Conservation (phyloP, 2,329 filamentous ascomycete genomes). For the Colletotrichum plurivorum region DNA sequence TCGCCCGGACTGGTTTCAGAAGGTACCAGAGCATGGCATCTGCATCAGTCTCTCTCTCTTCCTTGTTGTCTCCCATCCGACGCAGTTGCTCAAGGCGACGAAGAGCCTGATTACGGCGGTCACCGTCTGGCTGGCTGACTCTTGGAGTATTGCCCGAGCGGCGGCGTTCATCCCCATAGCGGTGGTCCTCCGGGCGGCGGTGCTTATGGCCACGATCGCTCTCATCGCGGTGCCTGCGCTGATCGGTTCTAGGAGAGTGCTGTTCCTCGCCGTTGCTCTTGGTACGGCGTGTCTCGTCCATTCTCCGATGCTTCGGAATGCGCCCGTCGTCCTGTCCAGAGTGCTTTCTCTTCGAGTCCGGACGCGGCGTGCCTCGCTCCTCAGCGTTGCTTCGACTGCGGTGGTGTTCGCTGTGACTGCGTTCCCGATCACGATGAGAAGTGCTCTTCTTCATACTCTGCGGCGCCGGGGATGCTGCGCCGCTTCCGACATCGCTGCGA, state of each 20-base stretch:
- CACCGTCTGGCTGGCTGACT: constrained; percentile 42
- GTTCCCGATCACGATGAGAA: constrained; percentile 63
- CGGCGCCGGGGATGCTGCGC: constrained; percentile 81
- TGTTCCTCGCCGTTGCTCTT: constrained; percentile 55
- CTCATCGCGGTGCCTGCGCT: constrained; percentile 48
- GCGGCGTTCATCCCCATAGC: constrained; percentile 49
- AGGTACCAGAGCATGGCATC: constrained; percentile 64
- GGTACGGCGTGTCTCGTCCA: constrained; percentile 56
- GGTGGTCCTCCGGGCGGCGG: constrained; percentile 53
- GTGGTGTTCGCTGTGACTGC: constrained; percentile 62
- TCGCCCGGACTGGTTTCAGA: constrained; percentile 71
- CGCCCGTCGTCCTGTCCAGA: constrained; percentile 61
- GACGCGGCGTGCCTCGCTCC: constrained; percentile 65
- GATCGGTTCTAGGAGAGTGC: constrained; percentile 49
- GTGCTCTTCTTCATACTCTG: constrained; percentile 61
- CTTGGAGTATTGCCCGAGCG: constrained; percentile 42
- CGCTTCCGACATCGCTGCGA: constrained; percentile 69
- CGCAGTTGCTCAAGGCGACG: constrained; percentile 60
- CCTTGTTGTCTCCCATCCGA: constrained; percentile 63
- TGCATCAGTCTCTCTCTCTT: constrained; percentile 61
- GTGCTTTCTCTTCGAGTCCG: constrained; percentile 74
- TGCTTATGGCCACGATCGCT: constrained; percentile 48
- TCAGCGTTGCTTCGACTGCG: constrained; percentile 66
- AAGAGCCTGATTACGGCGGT: constrained; percentile 57
- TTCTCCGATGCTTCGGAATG: constrained; percentile 59